phyloP scores from a whole-genome alignment of 345 rosid species.

The Pugionium dolabratum region DNA sequence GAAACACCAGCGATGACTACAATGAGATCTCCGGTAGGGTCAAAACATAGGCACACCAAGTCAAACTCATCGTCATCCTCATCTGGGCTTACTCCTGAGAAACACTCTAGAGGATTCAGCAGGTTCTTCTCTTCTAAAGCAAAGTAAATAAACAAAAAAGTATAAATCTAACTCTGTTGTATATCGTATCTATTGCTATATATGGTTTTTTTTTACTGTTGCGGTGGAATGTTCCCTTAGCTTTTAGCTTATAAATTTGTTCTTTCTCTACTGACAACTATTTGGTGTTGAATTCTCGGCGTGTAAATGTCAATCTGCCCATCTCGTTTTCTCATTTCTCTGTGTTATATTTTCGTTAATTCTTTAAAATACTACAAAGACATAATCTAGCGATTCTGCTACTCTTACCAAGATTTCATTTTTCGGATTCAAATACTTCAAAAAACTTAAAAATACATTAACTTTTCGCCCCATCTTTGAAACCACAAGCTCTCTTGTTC shows the following conservation, averaged over 20 bases:
- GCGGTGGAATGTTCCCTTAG: neutral
- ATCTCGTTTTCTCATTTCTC: constrained; percentile 16
- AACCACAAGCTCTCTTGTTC: too few relatives aligned
- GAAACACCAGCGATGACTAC: constrained; percentile 45
- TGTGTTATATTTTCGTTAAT: neutral
- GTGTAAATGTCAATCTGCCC: constrained; percentile 35
- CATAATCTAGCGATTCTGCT: too few relatives aligned
- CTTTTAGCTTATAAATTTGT: constrained; percentile 1
- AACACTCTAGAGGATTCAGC: constrained; percentile 74
- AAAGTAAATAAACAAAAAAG: constrained; percentile 38
- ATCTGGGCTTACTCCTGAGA: constrained; percentile 62
- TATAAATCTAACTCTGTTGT: constrained; percentile 39
- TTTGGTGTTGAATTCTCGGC: constrained; percentile 38
- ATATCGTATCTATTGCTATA: constrained; percentile 31
- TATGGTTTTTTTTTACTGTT: too few relatives aligned
- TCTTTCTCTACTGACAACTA: constrained; percentile 26
- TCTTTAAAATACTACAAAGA: too few relatives aligned
- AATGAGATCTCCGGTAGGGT: constrained; percentile 55
- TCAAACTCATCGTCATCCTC: constrained; percentile 59
- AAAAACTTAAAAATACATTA: too few relatives aligned
- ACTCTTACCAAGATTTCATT: too few relatives aligned
- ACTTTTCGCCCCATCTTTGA: too few relatives aligned
- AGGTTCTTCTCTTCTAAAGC: constrained; percentile 92
- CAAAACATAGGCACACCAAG: constrained; percentile 59
- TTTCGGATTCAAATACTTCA: too few relatives aligned